A percentile compares a stretch with the other conserved stretches of the same genome.
phyloP scores from a whole-genome alignment of 805 yeast genomes.

The Henningerozyma blattae region DNA sequence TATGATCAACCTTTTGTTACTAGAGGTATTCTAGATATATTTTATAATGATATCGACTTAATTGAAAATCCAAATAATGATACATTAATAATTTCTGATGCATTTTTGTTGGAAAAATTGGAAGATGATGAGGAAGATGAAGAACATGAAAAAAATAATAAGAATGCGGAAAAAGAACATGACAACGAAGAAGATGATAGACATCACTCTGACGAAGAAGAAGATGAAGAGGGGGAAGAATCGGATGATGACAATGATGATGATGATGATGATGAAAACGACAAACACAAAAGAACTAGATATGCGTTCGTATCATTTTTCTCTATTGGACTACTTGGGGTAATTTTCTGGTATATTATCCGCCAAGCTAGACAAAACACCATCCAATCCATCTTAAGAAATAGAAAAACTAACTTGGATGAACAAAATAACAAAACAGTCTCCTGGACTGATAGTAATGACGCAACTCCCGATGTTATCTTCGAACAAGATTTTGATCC shows the following conservation, averaged over 20 bases:
- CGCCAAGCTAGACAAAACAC: background rate
- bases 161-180: constrained; percentile 17
- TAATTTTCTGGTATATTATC: background rate
- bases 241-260: constrained; percentile 36
- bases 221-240: constrained; percentile 35
- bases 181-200: constrained; percentile 6
- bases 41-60: constrained; percentile 35
- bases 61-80: constrained; percentile 42
- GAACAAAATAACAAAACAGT: constrained; percentile 1
- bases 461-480: constrained; percentile 9
- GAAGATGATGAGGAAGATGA: constrained; percentile 36
- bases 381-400: no score
- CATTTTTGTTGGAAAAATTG: constrained; percentile 17
- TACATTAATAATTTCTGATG: background rate
- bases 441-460: constrained; percentile 1
- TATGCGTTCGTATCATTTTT: background rate
- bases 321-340: background rate
- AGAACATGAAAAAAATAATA: constrained; percentile 41
- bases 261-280: no score
- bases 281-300: no score
- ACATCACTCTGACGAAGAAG: constrained; percentile 6
- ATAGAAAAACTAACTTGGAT: no score
- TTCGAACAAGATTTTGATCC: constrained; percentile 2
- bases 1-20: constrained; percentile 62
- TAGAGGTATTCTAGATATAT: constrained; percentile 56